These are phyloP conservation scores for Trametes maxima DNA, from an alignment of 768 basidiomycete species.

Conservation along the genomic window DNA sequence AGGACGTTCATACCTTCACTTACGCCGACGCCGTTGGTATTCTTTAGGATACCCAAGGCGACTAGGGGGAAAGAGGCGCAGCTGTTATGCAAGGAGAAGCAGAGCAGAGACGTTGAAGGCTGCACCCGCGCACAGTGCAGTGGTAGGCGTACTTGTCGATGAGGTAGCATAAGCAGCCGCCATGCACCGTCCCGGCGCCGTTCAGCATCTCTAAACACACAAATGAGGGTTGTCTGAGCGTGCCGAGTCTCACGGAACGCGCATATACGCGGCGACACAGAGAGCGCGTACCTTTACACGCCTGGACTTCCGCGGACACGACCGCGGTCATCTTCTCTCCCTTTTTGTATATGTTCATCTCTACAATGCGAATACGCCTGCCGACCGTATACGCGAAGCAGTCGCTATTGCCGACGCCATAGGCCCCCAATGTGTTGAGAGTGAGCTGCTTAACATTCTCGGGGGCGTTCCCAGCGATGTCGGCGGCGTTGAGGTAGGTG, in stretches of 20 bases:
- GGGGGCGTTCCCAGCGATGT: conserved; percentile 65
- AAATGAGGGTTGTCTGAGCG: background rate
- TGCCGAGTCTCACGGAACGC: background rate
- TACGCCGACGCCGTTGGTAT: conserved; percentile 71
- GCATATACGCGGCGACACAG: no score
- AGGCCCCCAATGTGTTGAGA: conserved; percentile 66
- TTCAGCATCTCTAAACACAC: conserved; percentile 63
- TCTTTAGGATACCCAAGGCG: conserved; percentile 60
- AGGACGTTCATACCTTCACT: conserved; percentile 71
- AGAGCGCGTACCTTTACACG: conserved; percentile 56
- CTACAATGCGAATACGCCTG: conserved; percentile 58
- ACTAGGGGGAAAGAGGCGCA: conserved; percentile 72
- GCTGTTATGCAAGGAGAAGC: conserved; percentile 33
- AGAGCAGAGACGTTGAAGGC: background rate
- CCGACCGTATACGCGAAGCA: conserved; percentile 67
- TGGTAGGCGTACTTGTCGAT: conserved; percentile 61
- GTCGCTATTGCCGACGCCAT: conserved; percentile 67
- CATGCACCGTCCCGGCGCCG: conserved; percentile 75
- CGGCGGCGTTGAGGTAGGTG: conserved; percentile 55
- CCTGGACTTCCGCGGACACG: conserved; percentile 62
- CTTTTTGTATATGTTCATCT: conserved; percentile 54
- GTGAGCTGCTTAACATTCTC: conserved; percentile 65
- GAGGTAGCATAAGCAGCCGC: conserved; percentile 73
- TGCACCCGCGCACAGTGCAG: background rate
- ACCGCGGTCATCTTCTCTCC: conserved; percentile 57